A percentile compares a stretch with the other conserved stretches of the same genome.
phyloP scores from a whole-genome alignment of 2,329 filamentous ascomycete species.

The Grosmannia clavigera region DNA sequence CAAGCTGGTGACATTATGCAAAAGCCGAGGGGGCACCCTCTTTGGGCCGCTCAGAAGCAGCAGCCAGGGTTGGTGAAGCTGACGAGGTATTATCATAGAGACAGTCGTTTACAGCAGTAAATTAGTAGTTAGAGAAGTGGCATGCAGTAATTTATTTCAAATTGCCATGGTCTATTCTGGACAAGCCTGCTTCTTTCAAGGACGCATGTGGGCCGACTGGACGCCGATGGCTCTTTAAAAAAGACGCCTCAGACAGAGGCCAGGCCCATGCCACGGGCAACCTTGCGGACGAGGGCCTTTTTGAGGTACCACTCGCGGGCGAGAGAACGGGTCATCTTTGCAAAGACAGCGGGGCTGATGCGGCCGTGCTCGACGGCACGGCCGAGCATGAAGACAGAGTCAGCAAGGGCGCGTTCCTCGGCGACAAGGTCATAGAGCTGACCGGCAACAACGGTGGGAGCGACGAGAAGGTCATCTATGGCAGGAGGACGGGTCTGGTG shows the following conservation, averaged over 20 bases:
- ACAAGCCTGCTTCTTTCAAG: background rate
- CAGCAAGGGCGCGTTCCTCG: slow-evolving; percentile 76
- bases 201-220: too few relatives aligned
- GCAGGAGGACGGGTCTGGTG: slow-evolving; percentile 55
- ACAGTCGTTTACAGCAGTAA: background rate
- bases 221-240: background rate
- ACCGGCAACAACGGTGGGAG: slow-evolving; percentile 82
- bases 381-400: slow-evolving; percentile 74
- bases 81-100: background rate
- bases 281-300: slow-evolving; percentile 69
- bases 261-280: slow-evolving; percentile 64
- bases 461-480: slow-evolving; percentile 86
- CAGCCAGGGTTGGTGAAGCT: background rate
- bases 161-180: background rate
- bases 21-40: slow-evolving; percentile 3
- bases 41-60: background rate
- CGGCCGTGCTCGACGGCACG: slow-evolving; percentile 62
- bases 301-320: slow-evolving; percentile 74
- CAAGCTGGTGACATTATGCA: slow-evolving; percentile 13
- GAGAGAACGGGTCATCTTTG: slow-evolving; percentile 62
- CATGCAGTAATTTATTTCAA: background rate
- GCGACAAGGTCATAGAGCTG: slow-evolving; percentile 84
- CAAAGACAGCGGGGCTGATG: slow-evolving; percentile 60
- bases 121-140: background rate
- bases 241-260: background rate